These are phyloP conservation scores for Ganoderma sinense DNA, from an alignment of 1,284 basidiomycete species.

Conservation along the genomic window DNA sequence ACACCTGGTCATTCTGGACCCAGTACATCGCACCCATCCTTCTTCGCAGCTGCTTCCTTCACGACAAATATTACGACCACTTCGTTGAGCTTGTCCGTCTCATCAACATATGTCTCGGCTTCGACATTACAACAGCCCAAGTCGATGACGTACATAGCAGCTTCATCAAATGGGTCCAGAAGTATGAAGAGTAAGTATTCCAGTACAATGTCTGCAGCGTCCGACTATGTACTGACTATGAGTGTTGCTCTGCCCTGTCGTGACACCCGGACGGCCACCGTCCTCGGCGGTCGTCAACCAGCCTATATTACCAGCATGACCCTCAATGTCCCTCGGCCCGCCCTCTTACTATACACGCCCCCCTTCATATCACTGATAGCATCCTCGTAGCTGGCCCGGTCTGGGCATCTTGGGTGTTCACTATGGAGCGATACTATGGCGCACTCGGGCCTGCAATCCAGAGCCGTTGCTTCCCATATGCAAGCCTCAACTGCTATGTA, in stretches of 20 bases:
- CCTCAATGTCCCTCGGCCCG: not conserved
- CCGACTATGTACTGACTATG: too few relatives aligned
- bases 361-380: slow-evolving; percentile 34
- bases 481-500: slow-evolving; percentile 20
- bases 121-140: slow-evolving; percentile 39
- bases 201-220: too few relatives aligned
- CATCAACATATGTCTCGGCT: too few relatives aligned
- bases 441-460: not conserved
- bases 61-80: too few relatives aligned
- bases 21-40: slow-evolving; percentile 49
- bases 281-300: slow-evolving; percentile 17
- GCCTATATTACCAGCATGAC: slow-evolving; percentile 44
- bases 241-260: too few relatives aligned
- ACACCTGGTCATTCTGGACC: slow-evolving; percentile 47
- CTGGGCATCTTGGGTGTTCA: slow-evolving; percentile 34
- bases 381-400: slow-evolving; percentile 43
- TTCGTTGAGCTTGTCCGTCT: too few relatives aligned
- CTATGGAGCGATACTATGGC: slow-evolving; percentile 6
- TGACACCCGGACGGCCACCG: not conserved
- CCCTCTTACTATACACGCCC: not conserved
- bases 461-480: not conserved
- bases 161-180: slow-evolving; percentile 48
- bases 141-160: slow-evolving; percentile 41
- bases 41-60: slow-evolving; percentile 37
- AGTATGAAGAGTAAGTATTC: slow-evolving; percentile 47